phyloP scores from a whole-genome alignment of 306 rosid genomes.

The Cicer cuneatum region DNA sequence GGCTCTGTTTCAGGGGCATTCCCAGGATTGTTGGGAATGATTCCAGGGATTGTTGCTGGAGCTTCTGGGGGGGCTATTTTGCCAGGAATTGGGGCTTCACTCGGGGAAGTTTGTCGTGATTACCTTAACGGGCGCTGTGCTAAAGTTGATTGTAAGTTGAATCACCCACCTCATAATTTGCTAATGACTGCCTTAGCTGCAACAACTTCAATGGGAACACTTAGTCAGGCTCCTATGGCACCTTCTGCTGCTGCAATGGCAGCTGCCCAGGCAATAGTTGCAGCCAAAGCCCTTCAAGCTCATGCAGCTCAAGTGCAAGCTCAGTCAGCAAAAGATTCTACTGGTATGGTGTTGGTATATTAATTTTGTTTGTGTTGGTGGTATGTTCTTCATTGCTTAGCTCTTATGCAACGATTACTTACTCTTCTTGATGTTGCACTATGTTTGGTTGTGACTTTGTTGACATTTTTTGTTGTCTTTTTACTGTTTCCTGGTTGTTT shows the following conservation, averaged over 20 bases:
- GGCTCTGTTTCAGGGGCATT: slow-evolving; percentile 97
- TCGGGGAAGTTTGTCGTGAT: slow-evolving; percentile 96
- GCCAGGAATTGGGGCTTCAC: slow-evolving; percentile 95
- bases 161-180: slow-evolving; percentile 95
- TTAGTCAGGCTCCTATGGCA: slow-evolving; percentile 97
- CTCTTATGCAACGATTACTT: slow-evolving; percentile 13
- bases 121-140: slow-evolving; percentile 93
- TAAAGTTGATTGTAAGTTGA: slow-evolving; percentile 90
- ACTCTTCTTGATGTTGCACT: slow-evolving; percentile 26
- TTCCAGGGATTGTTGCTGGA: slow-evolving; percentile 92
- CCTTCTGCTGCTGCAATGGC: slow-evolving; percentile 99
- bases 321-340: slow-evolving; percentile 78
- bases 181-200: slow-evolving; percentile 97
- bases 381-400: slow-evolving; percentile 7
- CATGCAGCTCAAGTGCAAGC: slow-evolving; percentile 97
- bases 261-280: slow-evolving; percentile 99
- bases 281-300: slow-evolving; percentile 99
- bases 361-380: slow-evolving; percentile 6
- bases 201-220: slow-evolving; percentile 88
- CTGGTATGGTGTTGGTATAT: slow-evolving; percentile 69
- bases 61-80: slow-evolving; percentile 94
- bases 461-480: neutral
- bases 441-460: neutral
- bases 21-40: slow-evolving; percentile 97
- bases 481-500: slow-evolving; percentile 27